A percentile compares a stretch with the other conserved stretches of the same genome.
phyloP scores from a whole-genome alignment of 352 stramenopile species.

The Globisporangium camurandrum region DNA sequence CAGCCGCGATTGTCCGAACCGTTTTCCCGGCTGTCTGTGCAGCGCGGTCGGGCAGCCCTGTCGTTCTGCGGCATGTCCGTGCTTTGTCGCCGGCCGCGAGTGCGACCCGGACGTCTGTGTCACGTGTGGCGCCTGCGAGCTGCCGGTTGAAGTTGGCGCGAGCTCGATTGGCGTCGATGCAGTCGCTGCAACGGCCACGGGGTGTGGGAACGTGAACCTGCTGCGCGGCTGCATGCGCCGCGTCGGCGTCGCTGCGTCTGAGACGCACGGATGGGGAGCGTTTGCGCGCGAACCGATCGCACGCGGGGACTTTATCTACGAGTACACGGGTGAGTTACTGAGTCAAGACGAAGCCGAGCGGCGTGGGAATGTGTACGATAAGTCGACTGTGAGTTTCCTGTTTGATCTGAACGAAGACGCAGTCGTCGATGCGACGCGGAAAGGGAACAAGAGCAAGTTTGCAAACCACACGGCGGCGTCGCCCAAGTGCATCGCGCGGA shows the following conservation, averaged over 20 bases:
- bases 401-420: constrained; percentile 93
- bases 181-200: constrained; percentile 26
- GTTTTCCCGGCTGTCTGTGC: constrained; percentile 67
- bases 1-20: constrained; percentile 59
- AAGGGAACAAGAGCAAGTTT: constrained; percentile 96
- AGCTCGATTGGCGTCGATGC: constrained; percentile 21
- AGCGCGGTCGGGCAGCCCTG: constrained; percentile 47
- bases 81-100: constrained; percentile 59
- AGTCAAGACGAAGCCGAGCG: constrained; percentile 85
- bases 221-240: constrained; percentile 40
- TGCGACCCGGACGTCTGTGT: constrained; percentile 65
- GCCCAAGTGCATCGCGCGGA: constrained; percentile 83
- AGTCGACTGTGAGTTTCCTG: constrained; percentile 86
- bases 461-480: constrained; percentile 79
- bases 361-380: constrained; percentile 87
- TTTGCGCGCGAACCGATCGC: constrained; percentile 48
- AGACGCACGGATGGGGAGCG: constrained; percentile 71
- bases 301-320: constrained; percentile 71
- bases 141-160: constrained; percentile 37
- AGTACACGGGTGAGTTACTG: constrained; percentile 89
- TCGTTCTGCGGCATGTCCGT: constrained; percentile 50
- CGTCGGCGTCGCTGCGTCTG: constrained; percentile 45
- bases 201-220: constrained; percentile 72
- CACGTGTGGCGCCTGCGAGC: constrained; percentile 56
- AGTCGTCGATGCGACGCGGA: constrained; percentile 90